Evolutionary conservation across 1,284 basidiomycete species (phyloP), one percentile per base, ranked within the genome.

Genomic region (Naganishia cerealis): DNA sequence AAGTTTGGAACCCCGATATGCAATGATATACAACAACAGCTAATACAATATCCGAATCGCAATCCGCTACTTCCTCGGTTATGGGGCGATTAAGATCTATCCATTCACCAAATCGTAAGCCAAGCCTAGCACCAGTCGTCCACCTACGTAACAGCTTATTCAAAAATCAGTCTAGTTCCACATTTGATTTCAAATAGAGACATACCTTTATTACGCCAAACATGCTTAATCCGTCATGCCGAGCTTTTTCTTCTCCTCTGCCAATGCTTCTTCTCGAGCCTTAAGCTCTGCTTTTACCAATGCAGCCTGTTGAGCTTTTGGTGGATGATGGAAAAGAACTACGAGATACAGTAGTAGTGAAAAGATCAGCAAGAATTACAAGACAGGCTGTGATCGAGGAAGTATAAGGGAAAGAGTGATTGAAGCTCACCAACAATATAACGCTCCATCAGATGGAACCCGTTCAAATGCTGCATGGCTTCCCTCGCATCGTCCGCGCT

Each of bases 311-410:
- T 96, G 92, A 76, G 94, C 91, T 79, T 94, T 92, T 24, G 92
- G 90, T 46, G 94, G 94, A 87, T 98, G 95, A 78, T 99, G 95
- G 76, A 96, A 98, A 36, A 99, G 83, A 16, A 99, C 95, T 86
- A 73, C 24, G 24, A n/a, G 21, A 12, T 16, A 59, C 42, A 29
- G 33, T n/a, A 33, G 55, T 13, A 53, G 33, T n/a, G 33, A 53
- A 24, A 43, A 36, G 12, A 38, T 43, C 10, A 66, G 63, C 54
- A 33, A 2, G 33, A 15, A n/a, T 21, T 15, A 5, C 18, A 18
- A 57, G 46, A 61, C 26, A 36, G 39, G 33, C 21, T 43, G 42
- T 36, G 12, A 6, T 21, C 12, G 13, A 15, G 36, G 56, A 12
- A 67, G 50, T 57, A 53, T 40, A 59, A 15, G 24, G 40, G 68